Base-by-base conservation (phyloP, 306 rosid genomes). In the Alnus glutinosa region DNA sequence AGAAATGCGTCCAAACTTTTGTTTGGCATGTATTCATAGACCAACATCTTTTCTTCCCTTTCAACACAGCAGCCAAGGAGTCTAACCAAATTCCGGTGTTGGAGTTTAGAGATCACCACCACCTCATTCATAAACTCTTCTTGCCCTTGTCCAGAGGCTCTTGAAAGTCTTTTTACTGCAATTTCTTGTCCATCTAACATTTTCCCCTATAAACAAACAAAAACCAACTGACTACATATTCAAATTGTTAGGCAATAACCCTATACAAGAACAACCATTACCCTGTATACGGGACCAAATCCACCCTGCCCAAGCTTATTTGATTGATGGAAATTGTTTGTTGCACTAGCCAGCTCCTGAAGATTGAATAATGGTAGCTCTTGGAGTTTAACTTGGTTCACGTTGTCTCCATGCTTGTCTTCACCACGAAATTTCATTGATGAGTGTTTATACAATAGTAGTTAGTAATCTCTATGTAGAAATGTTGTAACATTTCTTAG, bases 91-190 rank as follows among this genome's bases (percentile, higher is more conserved):
- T 23, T 23, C 28, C 28, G 28, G 0, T 23, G 28, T 23, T 23
- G 28, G 28, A 23, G 28, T 23, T 23, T 23, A 23, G 28, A 23
- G 28, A 23, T 23, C 28, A 23, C 28, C 28, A 23, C 28, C 28
- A 23, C 28, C 0, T 23, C 28, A 23, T 23, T 23, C 28, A 23
- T 23, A 23, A 23, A 23, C 28, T 23, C 28, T 23, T 23, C 28
- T 23, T 23, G 28, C 28, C 28, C 28, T 23, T 23, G 28, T 23
- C 28, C 28, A 23, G 28, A 23, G 28, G 81, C 39, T 58, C 70
- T 85, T 1, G 89, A 85, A 6, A 88, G 83, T 48, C 86, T 88
- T 77, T 88, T 85, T 8, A 88, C 81, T 0, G 89, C 91, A 62
- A 88, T 76, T 85, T 85, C 86, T 30, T 79, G 81, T 5, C 87